Base-by-base conservation (phyloP, 2,329 filamentous ascomycete genomes). In the Trichoderma atrobrunneum region DNA sequence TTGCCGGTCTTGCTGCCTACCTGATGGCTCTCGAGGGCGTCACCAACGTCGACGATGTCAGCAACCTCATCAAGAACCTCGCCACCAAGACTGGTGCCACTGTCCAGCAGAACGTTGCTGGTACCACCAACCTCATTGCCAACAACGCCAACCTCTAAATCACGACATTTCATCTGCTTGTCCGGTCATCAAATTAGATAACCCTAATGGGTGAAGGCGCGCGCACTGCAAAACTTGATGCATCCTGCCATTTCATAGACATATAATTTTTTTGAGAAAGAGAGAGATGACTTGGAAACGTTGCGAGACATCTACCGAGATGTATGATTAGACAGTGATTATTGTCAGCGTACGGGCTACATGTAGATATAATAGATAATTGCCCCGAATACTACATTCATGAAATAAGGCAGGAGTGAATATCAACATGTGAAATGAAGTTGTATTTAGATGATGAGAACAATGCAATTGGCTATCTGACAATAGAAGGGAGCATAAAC, bases 1-100 rank as follows among this genome's bases (percentile, higher is more conserved):
- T 93, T 69, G 87, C 89, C 62, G 91, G 91, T 62, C 83, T 93
- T 4, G 89, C 89, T 16, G 90, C 90, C 32, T 93, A 93, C 80
- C 82, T 93, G 36, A 89, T 93, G 83, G 77, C 82, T 67, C 84
- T 89, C 70, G 86, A 89, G 81, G 76, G 80, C 68, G 79, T 90
- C 73, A 83, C 79, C 8, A 80, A 81, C 63, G 75, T 79, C n/a
- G 60, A 70, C 21, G 72, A 77, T 30, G 82, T 87, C 28, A 80
- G 78, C 54, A 81, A 77, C 14, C 84, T 89, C 70, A 86, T 91
- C 77, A 86, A 86, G 81, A 78, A 81, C 73, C 85, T 91, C 30
- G 89, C 87, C 57, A 75, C 76, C n/a, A 74, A 78, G 48, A 84
- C 84, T 2, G 84, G 85, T 54, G 84, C 86, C 5, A 56, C 63